phyloP scores from a whole-genome alignment of 805 yeast species.

The Saturnispora halmiae region DNA sequence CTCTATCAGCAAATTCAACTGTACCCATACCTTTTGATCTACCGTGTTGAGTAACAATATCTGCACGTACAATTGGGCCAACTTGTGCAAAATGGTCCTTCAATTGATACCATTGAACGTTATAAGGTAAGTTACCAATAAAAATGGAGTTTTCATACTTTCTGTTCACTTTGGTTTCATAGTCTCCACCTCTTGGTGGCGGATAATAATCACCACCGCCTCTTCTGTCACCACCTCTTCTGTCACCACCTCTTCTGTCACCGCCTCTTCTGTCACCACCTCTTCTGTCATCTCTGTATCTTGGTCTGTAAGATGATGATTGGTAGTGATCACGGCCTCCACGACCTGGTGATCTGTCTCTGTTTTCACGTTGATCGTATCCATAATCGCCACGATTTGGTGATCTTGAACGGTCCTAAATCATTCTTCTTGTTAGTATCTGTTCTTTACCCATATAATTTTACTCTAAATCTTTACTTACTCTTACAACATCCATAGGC shows the following conservation, averaged over 20 bases:
- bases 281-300: slow-evolving; percentile 17
- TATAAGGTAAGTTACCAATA: slow-evolving; percentile 66
- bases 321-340: slow-evolving; percentile 9
- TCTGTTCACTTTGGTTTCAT: slow-evolving; percentile 38
- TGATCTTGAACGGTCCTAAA: slow-evolving; percentile 28
- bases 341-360: slow-evolving; percentile 24
- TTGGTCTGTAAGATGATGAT: slow-evolving; percentile 10
- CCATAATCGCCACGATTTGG: slow-evolving; percentile 24
- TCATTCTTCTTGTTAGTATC: too few species aligned
- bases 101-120: slow-evolving; percentile 49
- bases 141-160: slow-evolving; percentile 62
- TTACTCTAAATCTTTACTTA: slow-evolving; percentile 22
- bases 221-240: slow-evolving; percentile 19
- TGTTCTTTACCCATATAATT: too few species aligned
- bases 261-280: slow-evolving; percentile 17
- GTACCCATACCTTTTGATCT: slow-evolving; percentile 87
- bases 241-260: slow-evolving; percentile 16
- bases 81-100: slow-evolving; percentile 49
- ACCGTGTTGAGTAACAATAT: slow-evolving; percentile 69
- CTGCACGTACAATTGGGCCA: slow-evolving; percentile 71
- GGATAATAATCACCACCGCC: slow-evolving; percentile 16
- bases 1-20: slow-evolving; percentile 64
- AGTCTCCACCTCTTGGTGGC: slow-evolving; percentile 24
- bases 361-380: slow-evolving; percentile 20
- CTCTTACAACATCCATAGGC: slow-evolving; percentile 57